Percentiles rank a stretch among this genome's conserved stretches.
These are phyloP conservation scores for Rhodosorus marinus DNA, from an alignment of 23 red algal species.

Conservation along the genomic window DNA sequence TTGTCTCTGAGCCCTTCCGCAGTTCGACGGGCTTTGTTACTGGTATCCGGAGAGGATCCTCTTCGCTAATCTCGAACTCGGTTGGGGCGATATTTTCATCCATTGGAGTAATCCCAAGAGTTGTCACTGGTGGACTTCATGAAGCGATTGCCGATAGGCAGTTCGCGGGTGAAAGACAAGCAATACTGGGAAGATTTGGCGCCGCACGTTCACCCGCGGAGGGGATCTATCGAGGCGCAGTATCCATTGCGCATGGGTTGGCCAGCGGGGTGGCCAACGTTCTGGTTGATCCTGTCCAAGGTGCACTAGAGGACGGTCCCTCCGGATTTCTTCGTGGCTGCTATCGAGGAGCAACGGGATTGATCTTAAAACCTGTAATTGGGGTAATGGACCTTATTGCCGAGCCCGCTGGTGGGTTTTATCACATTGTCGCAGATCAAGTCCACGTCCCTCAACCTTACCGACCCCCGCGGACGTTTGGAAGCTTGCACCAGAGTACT, in stretches of 20 bases:
- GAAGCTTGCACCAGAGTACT: too few relatives aligned
- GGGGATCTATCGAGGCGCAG: constrained; percentile 51
- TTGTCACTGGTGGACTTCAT: constrained; percentile 59
- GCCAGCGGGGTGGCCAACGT: constrained; percentile 51
- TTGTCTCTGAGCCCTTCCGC: constrained; percentile 77
- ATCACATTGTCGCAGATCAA: neutral
- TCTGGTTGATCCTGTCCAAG: constrained; percentile 61
- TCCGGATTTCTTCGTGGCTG: constrained; percentile 58
- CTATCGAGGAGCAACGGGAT: constrained; percentile 51
- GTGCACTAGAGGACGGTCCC: constrained; percentile 47
- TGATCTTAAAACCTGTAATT: constrained; percentile 54
- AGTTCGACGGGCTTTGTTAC: constrained; percentile 68
- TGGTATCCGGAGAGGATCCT: constrained; percentile 62
- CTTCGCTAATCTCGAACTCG: constrained; percentile 56
- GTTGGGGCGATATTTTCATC: constrained; percentile 69
- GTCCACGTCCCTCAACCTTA: too few relatives aligned
- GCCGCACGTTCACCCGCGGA: constrained; percentile 42
- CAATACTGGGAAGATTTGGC: constrained; percentile 29
- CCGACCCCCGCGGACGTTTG: too few relatives aligned
- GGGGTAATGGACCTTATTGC: constrained; percentile 71
- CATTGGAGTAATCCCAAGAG: constrained; percentile 54
- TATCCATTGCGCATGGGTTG: constrained; percentile 74
- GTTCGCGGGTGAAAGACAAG: constrained; percentile 59
- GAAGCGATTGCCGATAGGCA: constrained; percentile 71
- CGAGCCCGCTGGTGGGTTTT: constrained; percentile 67